Conservation (phyloP, 2,329 filamentous ascomycete genomes). For the Aspergillus piperis region DNA sequence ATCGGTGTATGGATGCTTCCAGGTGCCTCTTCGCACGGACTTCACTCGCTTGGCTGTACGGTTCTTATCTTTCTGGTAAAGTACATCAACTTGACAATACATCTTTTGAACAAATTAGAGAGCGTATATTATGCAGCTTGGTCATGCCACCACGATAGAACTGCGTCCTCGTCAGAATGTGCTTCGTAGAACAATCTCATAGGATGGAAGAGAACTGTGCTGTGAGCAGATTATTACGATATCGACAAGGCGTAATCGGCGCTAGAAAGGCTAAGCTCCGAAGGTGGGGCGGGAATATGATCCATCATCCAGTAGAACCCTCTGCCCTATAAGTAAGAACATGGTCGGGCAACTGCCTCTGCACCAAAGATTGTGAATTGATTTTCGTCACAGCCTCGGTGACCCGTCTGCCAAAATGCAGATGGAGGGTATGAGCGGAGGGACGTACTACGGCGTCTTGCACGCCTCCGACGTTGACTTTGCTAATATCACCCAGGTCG, state of each 20-base stretch:
- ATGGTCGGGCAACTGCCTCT: background rate
- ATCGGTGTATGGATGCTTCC: no score
- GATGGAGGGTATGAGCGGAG: background rate
- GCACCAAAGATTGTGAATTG: background rate
- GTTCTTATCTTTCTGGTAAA: no score
- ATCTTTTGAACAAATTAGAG: background rate
- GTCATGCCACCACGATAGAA: background rate
- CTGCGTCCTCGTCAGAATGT: background rate
- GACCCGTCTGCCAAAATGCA: background rate
- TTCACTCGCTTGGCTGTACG: no score
- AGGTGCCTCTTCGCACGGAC: no score
- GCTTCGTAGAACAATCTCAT: background rate
- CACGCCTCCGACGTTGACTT: background rate
- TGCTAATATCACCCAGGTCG: background rate
- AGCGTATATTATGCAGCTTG: no score
- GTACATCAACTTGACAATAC: no score
- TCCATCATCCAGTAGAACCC: background rate
- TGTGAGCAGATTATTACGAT: slow-evolving; percentile 4
- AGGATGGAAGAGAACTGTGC: background rate
- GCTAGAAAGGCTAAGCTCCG: slow-evolving; percentile 2
- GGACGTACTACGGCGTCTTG: background rate
- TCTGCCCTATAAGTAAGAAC: background rate
- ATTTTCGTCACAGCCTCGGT: background rate
- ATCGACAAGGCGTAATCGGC: background rate
- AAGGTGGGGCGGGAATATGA: background rate